phyloP scores from a whole-genome alignment of 2,329 filamentous ascomycete genomes.

The Dendrostoma leiphaemia region DNA sequence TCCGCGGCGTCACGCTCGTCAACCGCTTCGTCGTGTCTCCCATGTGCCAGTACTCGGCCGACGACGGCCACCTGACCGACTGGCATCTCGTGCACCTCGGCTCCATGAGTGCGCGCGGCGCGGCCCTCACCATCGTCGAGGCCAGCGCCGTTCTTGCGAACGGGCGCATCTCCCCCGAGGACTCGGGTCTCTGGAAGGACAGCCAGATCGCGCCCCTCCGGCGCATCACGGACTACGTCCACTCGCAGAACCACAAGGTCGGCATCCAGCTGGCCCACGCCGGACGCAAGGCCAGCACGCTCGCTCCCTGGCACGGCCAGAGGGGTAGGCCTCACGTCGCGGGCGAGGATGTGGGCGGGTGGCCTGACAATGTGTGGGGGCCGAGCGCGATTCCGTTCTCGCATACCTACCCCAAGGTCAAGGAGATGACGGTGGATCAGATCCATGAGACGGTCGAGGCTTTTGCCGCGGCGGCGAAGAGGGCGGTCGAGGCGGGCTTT shows the following conservation, averaged over 20 bases:
- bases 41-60: conserved; percentile 60
- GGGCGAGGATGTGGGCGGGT: conserved; percentile 49
- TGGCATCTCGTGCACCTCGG: conserved; percentile 75
- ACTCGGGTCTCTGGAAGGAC: conserved; percentile 80
- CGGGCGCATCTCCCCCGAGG: conserved; percentile 80
- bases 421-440: conserved; percentile 65
- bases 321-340: conserved; percentile 49
- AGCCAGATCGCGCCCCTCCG: conserved; percentile 72
- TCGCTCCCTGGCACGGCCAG: conserved; percentile 65
- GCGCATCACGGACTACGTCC: conserved; percentile 73
- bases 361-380: conserved; percentile 54
- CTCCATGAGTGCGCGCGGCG: conserved; percentile 73
- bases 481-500: conserved; percentile 67
- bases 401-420: conserved; percentile 58
- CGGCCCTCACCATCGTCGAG: conserved; percentile 72
- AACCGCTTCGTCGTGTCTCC: conserved; percentile 60
- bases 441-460: conserved; percentile 63
- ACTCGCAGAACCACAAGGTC: conserved; percentile 73
- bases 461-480: conserved; percentile 57
- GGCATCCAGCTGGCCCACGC: conserved; percentile 82
- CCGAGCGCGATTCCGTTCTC: conserved; percentile 58
- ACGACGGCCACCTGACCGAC: conserved; percentile 68
- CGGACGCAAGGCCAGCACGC: conserved; percentile 62
- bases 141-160: conserved; percentile 73
- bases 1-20: conserved; percentile 50